A percentile compares a stretch with the other conserved stretches of the same genome.
phyloP scores from a whole-genome alignment of 83 land plant species.

The Isoetes engelmannii region DNA sequence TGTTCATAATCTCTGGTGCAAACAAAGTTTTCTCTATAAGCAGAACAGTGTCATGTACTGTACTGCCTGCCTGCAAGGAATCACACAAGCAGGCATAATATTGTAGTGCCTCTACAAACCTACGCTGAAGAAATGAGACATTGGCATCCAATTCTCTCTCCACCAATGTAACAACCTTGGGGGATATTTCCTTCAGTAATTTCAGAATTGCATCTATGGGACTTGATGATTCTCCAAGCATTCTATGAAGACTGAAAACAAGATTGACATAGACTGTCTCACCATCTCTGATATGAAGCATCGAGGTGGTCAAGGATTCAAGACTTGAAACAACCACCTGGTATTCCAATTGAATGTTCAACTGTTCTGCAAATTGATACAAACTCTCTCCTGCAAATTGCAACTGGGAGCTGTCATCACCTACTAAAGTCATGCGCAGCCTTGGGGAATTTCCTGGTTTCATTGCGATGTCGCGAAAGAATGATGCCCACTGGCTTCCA shows the following conservation, averaged over 20 bases:
- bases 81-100: constrained; percentile 47
- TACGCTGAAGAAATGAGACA: constrained; percentile 44
- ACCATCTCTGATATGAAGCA: constrained; percentile 30
- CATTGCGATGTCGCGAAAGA: constrained; percentile 61
- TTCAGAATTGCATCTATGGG: constrained; percentile 37
- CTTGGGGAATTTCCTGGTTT: constrained; percentile 31
- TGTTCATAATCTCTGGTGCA: constrained; percentile 54
- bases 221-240: constrained; percentile 19
- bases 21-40: constrained; percentile 52
- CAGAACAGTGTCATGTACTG: constrained; percentile 27
- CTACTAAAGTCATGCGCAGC: constrained; percentile 63
- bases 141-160: constrained; percentile 52
- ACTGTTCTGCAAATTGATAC: constrained; percentile 45
- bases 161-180: constrained; percentile 52
- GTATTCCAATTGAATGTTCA: constrained; percentile 31
- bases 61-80: constrained; percentile 46
- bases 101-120: constrained; percentile 44
- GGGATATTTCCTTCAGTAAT: constrained; percentile 45
- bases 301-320: constrained; percentile 20
- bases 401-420: constrained; percentile 28
- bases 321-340: constrained; percentile 30
- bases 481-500: constrained; percentile 83
- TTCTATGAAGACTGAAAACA: constrained; percentile 34
- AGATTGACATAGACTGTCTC: constrained; percentile 44
- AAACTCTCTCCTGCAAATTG: constrained; percentile 46